Conservation (phyloP, 768 basidiomycete genomes). For the Neoboletus magnificus region DNA sequence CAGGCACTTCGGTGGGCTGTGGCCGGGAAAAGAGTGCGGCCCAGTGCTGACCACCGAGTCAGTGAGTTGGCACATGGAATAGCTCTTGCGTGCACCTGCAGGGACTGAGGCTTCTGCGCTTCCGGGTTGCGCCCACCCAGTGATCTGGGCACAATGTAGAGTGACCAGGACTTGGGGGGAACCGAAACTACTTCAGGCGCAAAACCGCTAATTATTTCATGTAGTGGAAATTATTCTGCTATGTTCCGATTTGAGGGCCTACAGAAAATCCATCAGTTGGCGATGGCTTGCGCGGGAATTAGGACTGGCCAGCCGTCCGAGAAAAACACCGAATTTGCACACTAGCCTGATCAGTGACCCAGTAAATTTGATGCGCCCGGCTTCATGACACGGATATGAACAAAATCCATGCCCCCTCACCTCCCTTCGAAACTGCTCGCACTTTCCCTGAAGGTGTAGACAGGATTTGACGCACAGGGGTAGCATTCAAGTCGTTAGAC, state of each 20-base stretch:
- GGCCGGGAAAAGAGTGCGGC: neutral
- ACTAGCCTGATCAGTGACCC: slow-evolving; percentile 2
- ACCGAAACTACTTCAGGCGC: slow-evolving; percentile 2
- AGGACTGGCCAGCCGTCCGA: slow-evolving; percentile 8
- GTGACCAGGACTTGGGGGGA: neutral
- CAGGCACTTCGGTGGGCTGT: neutral
- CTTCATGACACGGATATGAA: slow-evolving; percentile 28
- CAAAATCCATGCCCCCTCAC: neutral
- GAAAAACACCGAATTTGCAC: slow-evolving; percentile 9
- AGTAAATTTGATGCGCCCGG: slow-evolving; percentile 16
- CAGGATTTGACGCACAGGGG: slow-evolving; percentile 2
- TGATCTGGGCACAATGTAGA: neutral
- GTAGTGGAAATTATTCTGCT: slow-evolving; percentile 8
- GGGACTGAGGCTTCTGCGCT: neutral
- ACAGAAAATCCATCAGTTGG: slow-evolving; percentile 7
- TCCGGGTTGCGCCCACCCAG: slow-evolving; percentile 1
- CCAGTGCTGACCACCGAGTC: neutral
- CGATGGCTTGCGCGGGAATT: slow-evolving; percentile 18
- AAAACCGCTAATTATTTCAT: slow-evolving; percentile 14
- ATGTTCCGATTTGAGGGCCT: slow-evolving; percentile 1
- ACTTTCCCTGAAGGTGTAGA: slow-evolving; percentile 6
- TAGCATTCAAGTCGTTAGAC: slow-evolving; percentile 18
- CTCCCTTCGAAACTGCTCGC: slow-evolving; percentile 1
- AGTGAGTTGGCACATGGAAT: neutral
- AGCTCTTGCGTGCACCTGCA: neutral